These are phyloP conservation scores for Chalciporus pseudorubinellus DNA, from an alignment of 768 basidiomycete species.

Conservation along the genomic window DNA sequence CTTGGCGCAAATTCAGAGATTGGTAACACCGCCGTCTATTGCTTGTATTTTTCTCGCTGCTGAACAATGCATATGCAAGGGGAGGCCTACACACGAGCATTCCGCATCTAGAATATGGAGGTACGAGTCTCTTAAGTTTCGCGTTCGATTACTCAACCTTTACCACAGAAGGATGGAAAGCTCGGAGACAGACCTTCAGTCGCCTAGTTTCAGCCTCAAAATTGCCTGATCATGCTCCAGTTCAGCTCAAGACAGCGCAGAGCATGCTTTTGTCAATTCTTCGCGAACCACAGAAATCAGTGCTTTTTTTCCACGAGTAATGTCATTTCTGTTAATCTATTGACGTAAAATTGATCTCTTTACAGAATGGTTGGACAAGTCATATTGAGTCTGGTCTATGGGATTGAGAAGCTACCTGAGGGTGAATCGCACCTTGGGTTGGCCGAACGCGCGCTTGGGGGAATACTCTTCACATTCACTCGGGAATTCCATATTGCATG, in stretches of 20 bases:
- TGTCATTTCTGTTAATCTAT: background rate
- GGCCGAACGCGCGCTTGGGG: constrained; percentile 3
- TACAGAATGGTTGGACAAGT: constrained; percentile 5
- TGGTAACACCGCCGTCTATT: background rate
- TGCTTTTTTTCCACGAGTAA: constrained; percentile 1
- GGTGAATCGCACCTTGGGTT: constrained; percentile 1
- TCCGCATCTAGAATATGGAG: constrained; percentile 7
- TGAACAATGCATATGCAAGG: background rate
- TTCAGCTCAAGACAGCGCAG: background rate
- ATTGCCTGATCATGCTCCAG: constrained; percentile 1
- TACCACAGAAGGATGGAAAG: constrained; percentile 2
- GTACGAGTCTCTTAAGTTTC: background rate
- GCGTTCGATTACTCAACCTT: background rate
- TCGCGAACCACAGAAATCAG: background rate
- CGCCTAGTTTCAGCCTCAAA: constrained; percentile 1
- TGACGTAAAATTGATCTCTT: background rate
- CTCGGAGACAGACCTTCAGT: constrained; percentile 1
- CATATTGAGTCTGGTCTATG: constrained; percentile 2
- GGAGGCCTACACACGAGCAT: constrained; percentile 3
- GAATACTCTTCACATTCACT: constrained; percentile 7
- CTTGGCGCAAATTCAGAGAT: constrained; percentile 2
- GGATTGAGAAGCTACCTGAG: background rate
- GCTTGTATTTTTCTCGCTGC: background rate
- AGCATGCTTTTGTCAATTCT: background rate
- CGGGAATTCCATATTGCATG: constrained; percentile 2